These are phyloP conservation scores for Sedum album DNA, from an alignment of 164 flowering plant species.

Conservation along the genomic window DNA sequence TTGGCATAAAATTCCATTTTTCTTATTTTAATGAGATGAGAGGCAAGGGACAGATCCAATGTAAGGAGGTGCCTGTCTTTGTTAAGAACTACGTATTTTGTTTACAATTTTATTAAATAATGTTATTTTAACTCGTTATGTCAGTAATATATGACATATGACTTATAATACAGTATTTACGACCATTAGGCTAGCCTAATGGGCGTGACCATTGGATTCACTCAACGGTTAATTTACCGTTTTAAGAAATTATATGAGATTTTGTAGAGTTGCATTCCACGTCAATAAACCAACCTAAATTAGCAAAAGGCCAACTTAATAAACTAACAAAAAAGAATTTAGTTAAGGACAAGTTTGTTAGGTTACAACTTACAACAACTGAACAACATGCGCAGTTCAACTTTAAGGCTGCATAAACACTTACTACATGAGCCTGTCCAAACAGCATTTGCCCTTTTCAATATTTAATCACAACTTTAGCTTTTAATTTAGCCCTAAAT, in stretches of 20 bases:
- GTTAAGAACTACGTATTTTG: no score
- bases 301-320: background rate
- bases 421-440: background rate
- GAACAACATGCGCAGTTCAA: conserved; percentile 3
- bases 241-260: background rate
- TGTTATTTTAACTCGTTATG: no score
- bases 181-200: no score
- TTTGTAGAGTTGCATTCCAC: background rate
- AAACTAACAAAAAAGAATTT: background rate
- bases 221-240: background rate
- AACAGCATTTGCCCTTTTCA: background rate
- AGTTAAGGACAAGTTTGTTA: background rate
- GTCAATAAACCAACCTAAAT: background rate
- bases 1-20: background rate
- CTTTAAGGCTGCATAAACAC: background rate
- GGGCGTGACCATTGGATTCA: conserved; percentile 5
- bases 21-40: background rate
- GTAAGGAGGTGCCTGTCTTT: no score
- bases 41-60: no score
- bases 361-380: no score
- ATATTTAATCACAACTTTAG: background rate
- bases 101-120: no score
- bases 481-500: background rate
- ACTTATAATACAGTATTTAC: no score
- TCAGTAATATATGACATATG: no score